Evolutionary conservation across 2,329 filamentous ascomycete species (phyloP).

Genomic region (Chalaropsis ovoidea): DNA sequence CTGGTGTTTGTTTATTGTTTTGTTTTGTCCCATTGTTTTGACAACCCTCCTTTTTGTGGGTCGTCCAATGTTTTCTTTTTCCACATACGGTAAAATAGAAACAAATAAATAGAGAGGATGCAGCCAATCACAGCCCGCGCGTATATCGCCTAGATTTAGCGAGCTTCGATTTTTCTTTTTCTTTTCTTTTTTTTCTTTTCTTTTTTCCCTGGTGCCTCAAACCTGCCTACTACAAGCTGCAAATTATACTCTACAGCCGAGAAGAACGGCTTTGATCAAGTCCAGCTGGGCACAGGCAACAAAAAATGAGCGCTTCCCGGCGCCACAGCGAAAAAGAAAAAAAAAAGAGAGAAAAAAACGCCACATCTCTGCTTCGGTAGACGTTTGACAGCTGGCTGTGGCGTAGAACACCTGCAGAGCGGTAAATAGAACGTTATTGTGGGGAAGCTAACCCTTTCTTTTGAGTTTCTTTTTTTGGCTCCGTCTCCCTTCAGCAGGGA

Average conservation of each 20-base stretch:
- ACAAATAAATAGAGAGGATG: neutral
- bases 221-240: neutral
- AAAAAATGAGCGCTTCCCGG: too few species aligned
- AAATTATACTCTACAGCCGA: neutral
- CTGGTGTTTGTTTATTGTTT: neutral
- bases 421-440: neutral
- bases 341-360: neutral
- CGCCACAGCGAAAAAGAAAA: neutral
- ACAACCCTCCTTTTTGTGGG: conserved; percentile 2
- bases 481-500: neutral
- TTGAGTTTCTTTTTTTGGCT: neutral
- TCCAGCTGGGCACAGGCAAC: too few species aligned
- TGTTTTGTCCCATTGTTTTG: neutral
- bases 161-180: neutral
- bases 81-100: neutral
- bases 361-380: neutral
- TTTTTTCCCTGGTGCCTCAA: neutral
- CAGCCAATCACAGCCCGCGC: neutral
- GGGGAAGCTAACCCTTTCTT: neutral
- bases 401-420: neutral
- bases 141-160: neutral
- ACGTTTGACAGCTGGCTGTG: conserved; percentile 1
- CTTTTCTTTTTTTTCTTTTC: too few species aligned
- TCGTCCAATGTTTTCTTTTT: conserved; percentile 12
- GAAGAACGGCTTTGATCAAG: neutral